Conservation (phyloP, 2,329 filamentous ascomycete genomes). For the Diplodia intermedia region DNA sequence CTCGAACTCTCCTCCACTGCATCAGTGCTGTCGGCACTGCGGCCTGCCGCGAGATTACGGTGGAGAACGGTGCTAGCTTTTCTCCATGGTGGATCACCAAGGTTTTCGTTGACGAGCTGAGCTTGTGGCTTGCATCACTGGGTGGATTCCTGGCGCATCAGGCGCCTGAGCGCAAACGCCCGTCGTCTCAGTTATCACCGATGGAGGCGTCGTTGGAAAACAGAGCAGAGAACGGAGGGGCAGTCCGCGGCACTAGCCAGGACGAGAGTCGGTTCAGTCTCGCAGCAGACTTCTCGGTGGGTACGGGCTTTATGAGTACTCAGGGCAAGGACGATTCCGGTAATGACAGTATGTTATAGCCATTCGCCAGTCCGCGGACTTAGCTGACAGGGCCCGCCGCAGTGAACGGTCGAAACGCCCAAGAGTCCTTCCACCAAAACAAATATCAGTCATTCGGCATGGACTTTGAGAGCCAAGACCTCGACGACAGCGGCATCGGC, state of each 20-base stretch:
- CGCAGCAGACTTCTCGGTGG: constrained; percentile 46
- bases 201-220: constrained; percentile 43
- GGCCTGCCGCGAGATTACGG: constrained; percentile 80
- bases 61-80: constrained; percentile 79
- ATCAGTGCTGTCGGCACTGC: constrained; percentile 78
- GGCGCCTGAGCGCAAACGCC: constrained; percentile 39
- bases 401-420: constrained; percentile 27
- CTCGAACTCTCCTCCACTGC: constrained; percentile 76
- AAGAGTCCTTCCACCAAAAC: constrained; percentile 30
- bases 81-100: constrained; percentile 96
- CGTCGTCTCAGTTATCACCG: constrained; percentile 41
- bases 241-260: constrained; percentile 42
- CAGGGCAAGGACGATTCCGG: constrained; percentile 31
- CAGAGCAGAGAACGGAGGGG: constrained; percentile 44
- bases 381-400: constrained; percentile 26
- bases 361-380: constrained; percentile 15
- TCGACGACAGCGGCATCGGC: constrained; percentile 35
- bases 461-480: constrained; percentile 31
- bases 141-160: constrained; percentile 79
- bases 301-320: constrained; percentile 33
- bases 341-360: constrained; percentile 32
- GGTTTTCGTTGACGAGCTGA: constrained; percentile 95
- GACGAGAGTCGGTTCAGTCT: constrained; percentile 49
- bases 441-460: constrained; percentile 31
- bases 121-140: constrained; percentile 85